These are phyloP conservation scores for Omphalotus guepiniiformis DNA, from an alignment of 768 basidiomycete genomes.

Conservation along the genomic window DNA sequence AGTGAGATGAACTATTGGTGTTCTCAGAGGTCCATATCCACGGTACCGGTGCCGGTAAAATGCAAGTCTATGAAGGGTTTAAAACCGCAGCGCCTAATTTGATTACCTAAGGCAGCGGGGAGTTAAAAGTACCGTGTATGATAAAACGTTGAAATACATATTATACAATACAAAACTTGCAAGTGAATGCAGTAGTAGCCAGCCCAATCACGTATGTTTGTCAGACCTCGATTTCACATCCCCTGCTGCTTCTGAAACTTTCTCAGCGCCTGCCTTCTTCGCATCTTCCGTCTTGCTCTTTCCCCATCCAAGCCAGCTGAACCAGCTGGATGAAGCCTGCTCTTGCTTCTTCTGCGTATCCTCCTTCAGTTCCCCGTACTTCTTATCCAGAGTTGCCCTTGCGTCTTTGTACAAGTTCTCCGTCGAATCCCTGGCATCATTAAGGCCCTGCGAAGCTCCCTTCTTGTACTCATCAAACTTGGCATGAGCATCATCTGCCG, in stretches of 20 bases:
- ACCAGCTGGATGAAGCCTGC: slow-evolving; percentile 16
- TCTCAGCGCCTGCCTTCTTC: slow-evolving; percentile 13
- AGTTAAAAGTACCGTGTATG: too few species aligned
- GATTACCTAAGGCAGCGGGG: too few species aligned
- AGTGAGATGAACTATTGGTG: too few species aligned
- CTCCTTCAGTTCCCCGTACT: slow-evolving; percentile 7
- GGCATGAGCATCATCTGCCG: slow-evolving; percentile 8
- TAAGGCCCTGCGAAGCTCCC: background rate
- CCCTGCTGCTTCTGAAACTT: slow-evolving; percentile 10
- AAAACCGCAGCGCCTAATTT: too few species aligned
- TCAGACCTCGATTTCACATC: slow-evolving; percentile 10
- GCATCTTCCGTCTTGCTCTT: slow-evolving; percentile 16
- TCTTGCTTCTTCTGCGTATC: slow-evolving; percentile 9
- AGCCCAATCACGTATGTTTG: slow-evolving; percentile 2
- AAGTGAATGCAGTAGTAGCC: too few species aligned
- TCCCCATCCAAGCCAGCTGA: slow-evolving; percentile 19
- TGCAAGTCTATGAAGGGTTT: too few species aligned
- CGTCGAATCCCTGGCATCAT: slow-evolving; percentile 5
- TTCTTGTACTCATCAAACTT: slow-evolving; percentile 8
- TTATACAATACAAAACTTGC: too few species aligned
- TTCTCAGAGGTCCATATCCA: too few species aligned
- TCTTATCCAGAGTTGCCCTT: slow-evolving; percentile 3
- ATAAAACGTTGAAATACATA: background rate
- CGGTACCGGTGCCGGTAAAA: too few species aligned
- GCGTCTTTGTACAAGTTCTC: slow-evolving; percentile 12